A percentile compares a stretch with the other conserved stretches of the same genome.
These are phyloP conservation scores for Gossypium mustelinum DNA, from an alignment of 345 rosid genomes.

Conservation along the genomic window DNA sequence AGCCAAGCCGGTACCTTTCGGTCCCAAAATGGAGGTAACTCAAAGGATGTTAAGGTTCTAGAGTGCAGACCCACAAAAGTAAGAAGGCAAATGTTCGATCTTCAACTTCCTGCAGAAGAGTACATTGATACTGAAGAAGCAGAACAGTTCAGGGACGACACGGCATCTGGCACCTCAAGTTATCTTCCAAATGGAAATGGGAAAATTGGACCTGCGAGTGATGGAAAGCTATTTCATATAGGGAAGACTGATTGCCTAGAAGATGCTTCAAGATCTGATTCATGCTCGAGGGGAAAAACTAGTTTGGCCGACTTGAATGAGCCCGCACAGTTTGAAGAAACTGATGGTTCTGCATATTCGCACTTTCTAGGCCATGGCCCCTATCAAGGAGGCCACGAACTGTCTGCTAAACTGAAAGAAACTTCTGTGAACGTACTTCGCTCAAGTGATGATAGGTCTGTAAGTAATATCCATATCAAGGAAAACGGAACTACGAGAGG, in stretches of 20 bases:
- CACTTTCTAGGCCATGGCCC: slow-evolving; percentile 28
- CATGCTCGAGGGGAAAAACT: slow-evolving; percentile 33
- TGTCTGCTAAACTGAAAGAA: slow-evolving; percentile 31
- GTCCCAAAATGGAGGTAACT: slow-evolving; percentile 44
- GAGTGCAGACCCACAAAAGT: slow-evolving; percentile 70
- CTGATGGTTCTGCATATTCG: slow-evolving; percentile 33
- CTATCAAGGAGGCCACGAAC: slow-evolving; percentile 33
- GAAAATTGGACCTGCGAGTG: slow-evolving; percentile 33
- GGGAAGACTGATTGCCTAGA: slow-evolving; percentile 35
- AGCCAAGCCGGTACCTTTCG: slow-evolving; percentile 46
- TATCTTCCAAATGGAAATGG: slow-evolving; percentile 42
- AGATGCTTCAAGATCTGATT: slow-evolving; percentile 35
- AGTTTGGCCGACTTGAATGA: slow-evolving; percentile 75
- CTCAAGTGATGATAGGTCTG: slow-evolving; percentile 28
- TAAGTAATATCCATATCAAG: slow-evolving; percentile 20
- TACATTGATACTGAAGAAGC: slow-evolving; percentile 60
- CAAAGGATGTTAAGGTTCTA: slow-evolving; percentile 49
- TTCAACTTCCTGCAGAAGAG: slow-evolving; percentile 75
- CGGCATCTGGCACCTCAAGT: slow-evolving; percentile 37
- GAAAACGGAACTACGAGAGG: slow-evolving; percentile 28
- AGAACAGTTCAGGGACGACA: slow-evolving; percentile 31
- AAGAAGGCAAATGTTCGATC: slow-evolving; percentile 75
- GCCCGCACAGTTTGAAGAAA: slow-evolving; percentile 58
- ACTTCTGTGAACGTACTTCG: slow-evolving; percentile 25
- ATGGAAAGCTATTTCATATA: slow-evolving; percentile 30